phyloP scores from a whole-genome alignment of 164 flowering plant species.

The Umbilicus rupestris region DNA sequence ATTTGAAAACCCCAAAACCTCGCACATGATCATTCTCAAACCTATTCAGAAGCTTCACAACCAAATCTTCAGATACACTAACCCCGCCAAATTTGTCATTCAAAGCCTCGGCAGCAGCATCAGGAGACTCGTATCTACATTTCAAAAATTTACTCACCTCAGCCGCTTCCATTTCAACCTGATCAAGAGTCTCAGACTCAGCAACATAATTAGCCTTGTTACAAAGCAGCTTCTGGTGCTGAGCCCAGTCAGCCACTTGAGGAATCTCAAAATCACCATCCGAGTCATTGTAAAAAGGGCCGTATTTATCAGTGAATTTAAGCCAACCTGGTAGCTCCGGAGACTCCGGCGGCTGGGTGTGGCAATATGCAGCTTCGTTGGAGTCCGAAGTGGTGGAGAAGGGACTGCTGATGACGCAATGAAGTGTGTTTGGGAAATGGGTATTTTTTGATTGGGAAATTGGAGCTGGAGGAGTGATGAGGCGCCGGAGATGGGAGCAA shows the following conservation, averaged over 20 bases:
- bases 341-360: constrained; percentile 22
- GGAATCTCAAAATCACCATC: constrained; percentile 56
- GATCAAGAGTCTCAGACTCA: neutral
- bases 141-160: constrained; percentile 29
- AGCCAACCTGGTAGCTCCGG: constrained; percentile 56
- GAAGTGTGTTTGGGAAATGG: neutral
- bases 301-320: constrained; percentile 15
- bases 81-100: constrained; percentile 17
- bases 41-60: constrained; percentile 38
- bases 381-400: constrained; percentile 21
- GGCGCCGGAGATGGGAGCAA: constrained; percentile 11
- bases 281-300: constrained; percentile 10
- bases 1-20: constrained; percentile 49
- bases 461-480: neutral
- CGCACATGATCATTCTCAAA: constrained; percentile 44
- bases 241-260: constrained; percentile 26
- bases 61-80: constrained; percentile 21
- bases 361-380: neutral
- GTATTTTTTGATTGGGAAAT: neutral
- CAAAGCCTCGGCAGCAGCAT: constrained; percentile 30
- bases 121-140: constrained; percentile 18
- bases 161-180: constrained; percentile 20
- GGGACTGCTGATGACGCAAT: constrained; percentile 12
- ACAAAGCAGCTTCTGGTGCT: constrained; percentile 13
- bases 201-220: constrained; percentile 6